Base-by-base conservation (phyloP, 2,329 filamentous ascomycete genomes). In the Botrytis paeoniae region DNA sequence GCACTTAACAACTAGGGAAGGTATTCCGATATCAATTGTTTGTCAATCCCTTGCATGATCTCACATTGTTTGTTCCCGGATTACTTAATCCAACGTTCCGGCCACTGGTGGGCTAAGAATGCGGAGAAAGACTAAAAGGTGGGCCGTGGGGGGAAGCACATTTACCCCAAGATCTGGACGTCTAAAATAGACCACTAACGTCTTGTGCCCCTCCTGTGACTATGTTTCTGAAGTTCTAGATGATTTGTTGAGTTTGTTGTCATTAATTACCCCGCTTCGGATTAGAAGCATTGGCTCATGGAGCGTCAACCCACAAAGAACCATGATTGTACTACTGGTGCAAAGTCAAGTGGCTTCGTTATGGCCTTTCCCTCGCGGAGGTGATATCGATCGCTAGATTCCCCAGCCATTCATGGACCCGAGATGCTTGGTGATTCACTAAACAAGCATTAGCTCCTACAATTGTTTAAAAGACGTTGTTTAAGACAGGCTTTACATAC, bases 61-160 rank as follows among this genome's bases (percentile, higher is more conserved):
- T 37, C 22, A 54, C n/a, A 22, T 39, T 12, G 18, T 54, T 68
- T 29, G n/a, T 39, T 18, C 35, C 39, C n/a, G 37, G 35, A 22
- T 68, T 41, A 35, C 65, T 9, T 57, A 22, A 57, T 68, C 65
- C 48, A n/a, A 48, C 29, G 32, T 25, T 69, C 48, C 65, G 65
- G 35, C n/a, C n/a, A n/a, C n/a, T n/a, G n/a, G n/a, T n/a, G n/a
- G n/a, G n/a, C 29, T 57, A 20, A 29, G 51, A 29, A 32, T 57
- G 65, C 48, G 65, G 65, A 69, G 65, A 69, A 68, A 16, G 25
- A 57, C 35, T 54, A 57, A 41, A 66, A 32, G 35, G 10, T 57
- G 48, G 65, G 6, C 9, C 64, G 64, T 54, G 45, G 45, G 45
- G 65, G 48, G 25, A 57, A 37, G 7, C 45, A 29, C 35, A 54